Evolutionary conservation across 169 alveolate genomes (phyloP), one percentile per base, ranked within the genome.

Genomic region (Theileria luwenshuni): DNA sequence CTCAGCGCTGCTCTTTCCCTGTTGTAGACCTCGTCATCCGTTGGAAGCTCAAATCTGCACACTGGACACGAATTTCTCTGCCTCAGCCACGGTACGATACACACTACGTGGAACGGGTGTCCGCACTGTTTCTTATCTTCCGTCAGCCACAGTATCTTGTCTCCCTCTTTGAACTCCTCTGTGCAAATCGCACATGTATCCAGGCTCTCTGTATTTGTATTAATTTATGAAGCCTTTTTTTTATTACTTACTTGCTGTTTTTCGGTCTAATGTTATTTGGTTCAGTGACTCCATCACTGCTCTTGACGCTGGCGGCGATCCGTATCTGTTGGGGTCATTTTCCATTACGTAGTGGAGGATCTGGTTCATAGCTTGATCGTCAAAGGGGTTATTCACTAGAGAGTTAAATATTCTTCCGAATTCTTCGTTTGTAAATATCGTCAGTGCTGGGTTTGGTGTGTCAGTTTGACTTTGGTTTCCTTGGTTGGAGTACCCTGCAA

Each of bases 11-110:
- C 91, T 25, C 95, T 89, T 74, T 92, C 90, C 23, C 80, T 73
- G 77, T 94, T 94, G 88, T 94, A 95, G 41, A 84, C 93, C n/a
- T 85, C 94, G 91, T 94, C 97, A 77, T 94, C 98, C 1, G 98
- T 93, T 0, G 97, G 97, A 61, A 96, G 90, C 74, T 96, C 98
- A 74, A 77, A 93, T 79, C 99, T 92, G 80, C 99, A 96, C 28
- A 95, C 96, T 10, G 99, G 99, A 52, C 99, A 96, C 25, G 98
- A 90, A 77, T 95, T 95, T 74, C 95, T 96, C 74, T 92, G 95
- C 69, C 93, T 85, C 51, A 95, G 89, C 99, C 99, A 96, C n/a
- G 99, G 98, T 23, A 92, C 67, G 43, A 96, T 83, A 68, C 99
- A 96, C 61, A 93, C 93, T 27, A 87, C 92, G 87, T 96, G 99